Evolutionary conservation across 1,139 yeast species (phyloP), one percentile per base, ranked within the genome.

Genomic region (Magnusiomyces suaveolens): DNA sequence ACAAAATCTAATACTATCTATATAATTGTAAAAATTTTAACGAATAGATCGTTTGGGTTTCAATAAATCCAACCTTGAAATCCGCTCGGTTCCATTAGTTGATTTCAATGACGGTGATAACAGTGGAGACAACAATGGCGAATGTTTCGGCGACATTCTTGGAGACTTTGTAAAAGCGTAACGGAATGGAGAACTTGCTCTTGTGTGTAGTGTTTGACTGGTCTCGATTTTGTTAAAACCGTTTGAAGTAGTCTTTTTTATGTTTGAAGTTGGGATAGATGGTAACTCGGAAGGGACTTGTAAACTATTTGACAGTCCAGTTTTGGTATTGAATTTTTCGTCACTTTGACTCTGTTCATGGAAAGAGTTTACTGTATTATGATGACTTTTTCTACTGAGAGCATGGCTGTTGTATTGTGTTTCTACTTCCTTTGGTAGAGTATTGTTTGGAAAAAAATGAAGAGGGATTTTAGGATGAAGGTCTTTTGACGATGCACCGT

Each of bases 51-150:
- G 8, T n/a, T 48, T 48, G 20, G 51, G 23, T 26, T 25, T 48
- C 23, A 46, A 32, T 38, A 46, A 46, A 18, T 46, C 48, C 12
- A 46, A 29, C 4, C 48, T 18, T 12, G 48, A 46, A 29, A 46
- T 46, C 48, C 33, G 33, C 12, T 29, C 33, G 12, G 10, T 12
- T 6, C 12, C 18, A 20, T 4, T 38, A 26, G 39, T 16, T 4
- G 51, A 12, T 8, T 24, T 38, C 18, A 36, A 36, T 3, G 43
- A 23, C 1, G 51, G 32, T 12, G 43, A 38, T 1, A 24, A 14
- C 2, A 12, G 3, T 3, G 51, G 43, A 3, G 33, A 23, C 4
- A 24, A 24, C 16, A 10, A 14, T 6, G 48, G 48, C 14, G 48
- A 46, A 8, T 16, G 16, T 23, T 21, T 38, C 1, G 51, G 51